Conservation (phyloP, 2,329 filamentous ascomycete species). For the Macrophomina pseudophaseolina region DNA sequence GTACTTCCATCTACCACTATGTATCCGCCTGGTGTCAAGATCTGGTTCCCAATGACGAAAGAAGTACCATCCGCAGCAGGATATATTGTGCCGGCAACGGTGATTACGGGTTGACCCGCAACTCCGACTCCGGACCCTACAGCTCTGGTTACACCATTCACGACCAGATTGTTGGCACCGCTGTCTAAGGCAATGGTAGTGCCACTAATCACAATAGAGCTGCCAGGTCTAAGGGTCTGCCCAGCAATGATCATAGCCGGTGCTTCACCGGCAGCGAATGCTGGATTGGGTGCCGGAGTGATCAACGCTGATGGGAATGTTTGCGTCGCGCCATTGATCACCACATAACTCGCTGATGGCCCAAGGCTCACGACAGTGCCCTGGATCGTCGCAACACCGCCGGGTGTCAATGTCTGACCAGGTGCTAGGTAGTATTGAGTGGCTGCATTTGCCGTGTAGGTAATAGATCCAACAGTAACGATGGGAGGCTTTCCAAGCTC, state of each 20-base stretch:
- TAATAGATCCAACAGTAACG: conserved; percentile 47
- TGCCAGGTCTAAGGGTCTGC: conserved; percentile 33
- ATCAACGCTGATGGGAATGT: conserved; percentile 34
- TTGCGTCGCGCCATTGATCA: conserved; percentile 47
- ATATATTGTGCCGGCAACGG: conserved; percentile 30
- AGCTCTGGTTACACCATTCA: conserved; percentile 33
- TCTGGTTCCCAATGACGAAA: conserved; percentile 30
- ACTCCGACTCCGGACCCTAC: conserved; percentile 21
- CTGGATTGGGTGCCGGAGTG: conserved; percentile 29
- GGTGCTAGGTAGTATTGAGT: conserved; percentile 51
- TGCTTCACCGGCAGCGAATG: conserved; percentile 34
- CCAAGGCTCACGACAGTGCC: conserved; percentile 49
- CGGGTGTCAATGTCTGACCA: conserved; percentile 44
- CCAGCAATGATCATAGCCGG: conserved; percentile 30
- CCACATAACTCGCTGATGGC: conserved; percentile 45
- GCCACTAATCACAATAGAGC: conserved; percentile 31
- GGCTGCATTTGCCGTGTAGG: conserved; percentile 51
- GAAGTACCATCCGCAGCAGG: conserved; percentile 25
- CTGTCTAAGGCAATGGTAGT: conserved; percentile 34
- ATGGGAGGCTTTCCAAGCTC: conserved; percentile 33
- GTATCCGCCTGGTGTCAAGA: conserved; percentile 37
- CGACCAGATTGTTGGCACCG: conserved; percentile 32
- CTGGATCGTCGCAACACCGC: conserved; percentile 45
- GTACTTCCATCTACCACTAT: conserved; percentile 28
- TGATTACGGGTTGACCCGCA: conserved; percentile 12